Evolutionary conservation across 106 monocot genomes (phyloP).

Genomic region (Apostasia shenzhenica): DNA sequence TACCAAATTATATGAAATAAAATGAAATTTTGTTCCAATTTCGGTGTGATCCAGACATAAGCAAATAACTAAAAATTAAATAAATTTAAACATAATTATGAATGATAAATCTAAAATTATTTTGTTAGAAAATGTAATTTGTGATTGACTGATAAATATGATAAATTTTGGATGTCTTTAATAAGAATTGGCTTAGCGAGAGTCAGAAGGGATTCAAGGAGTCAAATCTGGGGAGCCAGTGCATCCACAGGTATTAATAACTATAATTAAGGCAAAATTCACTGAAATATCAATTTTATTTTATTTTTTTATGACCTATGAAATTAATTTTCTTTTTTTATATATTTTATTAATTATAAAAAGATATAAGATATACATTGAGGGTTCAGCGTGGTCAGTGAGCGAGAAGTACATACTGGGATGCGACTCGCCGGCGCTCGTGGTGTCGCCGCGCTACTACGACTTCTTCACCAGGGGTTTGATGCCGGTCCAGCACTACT

Average conservation of each 20-base stretch:
- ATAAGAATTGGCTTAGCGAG: slow-evolving; percentile 60
- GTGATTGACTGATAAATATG: no score
- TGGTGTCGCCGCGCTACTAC: slow-evolving; percentile 41
- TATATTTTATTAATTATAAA: slow-evolving; percentile 1
- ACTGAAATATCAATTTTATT: neutral
- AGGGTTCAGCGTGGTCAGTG: slow-evolving; percentile 78
- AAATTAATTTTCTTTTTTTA: neutral
- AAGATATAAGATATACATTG: slow-evolving; percentile 86
- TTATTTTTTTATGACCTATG: neutral
- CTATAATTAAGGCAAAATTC: neutral
- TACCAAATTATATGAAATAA: no score
- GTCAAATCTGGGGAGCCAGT: slow-evolving; percentile 67
- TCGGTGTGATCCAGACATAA: no score
- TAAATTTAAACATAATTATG: no score
- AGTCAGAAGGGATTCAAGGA: slow-evolving; percentile 45
- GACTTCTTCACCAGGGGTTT: slow-evolving; percentile 69
- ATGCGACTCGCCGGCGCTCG: slow-evolving; percentile 49
- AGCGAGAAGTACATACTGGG: slow-evolving; percentile 84
- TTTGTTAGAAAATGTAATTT: no score
- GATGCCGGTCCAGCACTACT: slow-evolving; percentile 76
- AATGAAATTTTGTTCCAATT: no score
- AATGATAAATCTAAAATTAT: no score
- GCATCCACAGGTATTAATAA: slow-evolving; percentile 46
- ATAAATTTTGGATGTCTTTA: neutral
- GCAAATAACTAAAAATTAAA: no score